Conservation (phyloP, 768 basidiomycete genomes). For the Termitomyces sp. region DNA sequence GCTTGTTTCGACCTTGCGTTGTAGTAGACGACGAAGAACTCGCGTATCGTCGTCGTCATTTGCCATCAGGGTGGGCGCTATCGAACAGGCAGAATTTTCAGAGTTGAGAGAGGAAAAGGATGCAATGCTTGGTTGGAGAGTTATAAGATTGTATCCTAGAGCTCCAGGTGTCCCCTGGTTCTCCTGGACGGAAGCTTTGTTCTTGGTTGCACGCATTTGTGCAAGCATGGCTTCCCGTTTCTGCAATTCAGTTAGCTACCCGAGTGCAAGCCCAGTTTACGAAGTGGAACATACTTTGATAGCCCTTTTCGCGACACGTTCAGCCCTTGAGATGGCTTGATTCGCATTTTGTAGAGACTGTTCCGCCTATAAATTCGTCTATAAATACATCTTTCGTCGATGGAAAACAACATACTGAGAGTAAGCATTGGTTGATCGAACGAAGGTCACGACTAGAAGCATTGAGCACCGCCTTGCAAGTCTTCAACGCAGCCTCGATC, state of each 20-base stretch:
- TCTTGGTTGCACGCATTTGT: slow-evolving; percentile 29
- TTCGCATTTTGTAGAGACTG: slow-evolving; percentile 49
- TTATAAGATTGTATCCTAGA: slow-evolving; percentile 28
- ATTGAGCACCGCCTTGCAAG: slow-evolving; percentile 43
- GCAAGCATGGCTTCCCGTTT: slow-evolving; percentile 45
- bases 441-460: slow-evolving; percentile 53
- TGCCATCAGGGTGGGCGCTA: slow-evolving; percentile 45
- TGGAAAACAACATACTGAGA: slow-evolving; percentile 35
- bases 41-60: slow-evolving; percentile 62
- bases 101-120: slow-evolving; percentile 40
- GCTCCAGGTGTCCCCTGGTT: slow-evolving; percentile 21
- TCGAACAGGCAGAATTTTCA: slow-evolving; percentile 37
- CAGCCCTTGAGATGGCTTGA: slow-evolving; percentile 53
- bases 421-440: slow-evolving; percentile 47
- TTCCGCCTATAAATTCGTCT: slow-evolving; percentile 37
- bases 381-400: slow-evolving; percentile 1
- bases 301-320: slow-evolving; percentile 50
- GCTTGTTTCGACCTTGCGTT: slow-evolving; percentile 60
- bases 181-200: slow-evolving; percentile 16
- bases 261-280: not conserved
- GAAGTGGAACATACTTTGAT: slow-evolving; percentile 39
- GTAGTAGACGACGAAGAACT: slow-evolving; percentile 54
- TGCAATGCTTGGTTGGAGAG: slow-evolving; percentile 33
- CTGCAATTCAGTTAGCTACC: slow-evolving; percentile 23
- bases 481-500: slow-evolving; percentile 37